These are phyloP conservation scores for Novymonas esmeraldas DNA, from an alignment of 208 protist species.

Conservation along the genomic window DNA sequence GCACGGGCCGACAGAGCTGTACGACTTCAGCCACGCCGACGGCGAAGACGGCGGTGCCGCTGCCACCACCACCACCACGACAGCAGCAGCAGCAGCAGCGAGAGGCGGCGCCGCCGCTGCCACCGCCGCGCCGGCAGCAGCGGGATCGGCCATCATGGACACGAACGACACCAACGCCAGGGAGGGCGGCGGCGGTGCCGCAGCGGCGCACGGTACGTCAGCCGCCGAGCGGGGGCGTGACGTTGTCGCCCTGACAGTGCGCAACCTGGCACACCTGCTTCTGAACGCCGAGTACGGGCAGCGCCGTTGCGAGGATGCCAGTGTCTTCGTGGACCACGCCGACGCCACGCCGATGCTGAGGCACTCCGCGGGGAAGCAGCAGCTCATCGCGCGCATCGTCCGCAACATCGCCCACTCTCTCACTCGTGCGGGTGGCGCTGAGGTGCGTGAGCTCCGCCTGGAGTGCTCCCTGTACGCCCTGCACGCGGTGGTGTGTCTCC, in stretches of 20 bases:
- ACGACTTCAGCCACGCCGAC: slow-evolving; percentile 17
- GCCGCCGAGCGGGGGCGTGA: slow-evolving; percentile 40
- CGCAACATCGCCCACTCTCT: slow-evolving; percentile 27
- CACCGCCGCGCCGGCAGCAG: background rate
- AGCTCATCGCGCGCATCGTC: slow-evolving; percentile 7
- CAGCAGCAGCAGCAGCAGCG: slow-evolving; percentile 6
- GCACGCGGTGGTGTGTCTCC: slow-evolving; percentile 66
- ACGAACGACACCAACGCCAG: background rate
- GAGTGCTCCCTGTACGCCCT: slow-evolving; percentile 61
- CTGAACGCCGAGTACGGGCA: slow-evolving; percentile 56
- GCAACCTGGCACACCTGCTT: slow-evolving; percentile 64
- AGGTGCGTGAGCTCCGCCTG: slow-evolving; percentile 28
- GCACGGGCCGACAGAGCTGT: slow-evolving; percentile 19
- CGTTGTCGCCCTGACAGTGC: slow-evolving; percentile 50
- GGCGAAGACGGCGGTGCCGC: slow-evolving; percentile 8
- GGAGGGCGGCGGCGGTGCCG: background rate
- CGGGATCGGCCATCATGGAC: background rate
- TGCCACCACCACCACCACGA: background rate
- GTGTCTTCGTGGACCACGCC: background rate
- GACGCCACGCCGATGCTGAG: slow-evolving; percentile 22
- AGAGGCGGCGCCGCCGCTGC: slow-evolving; percentile 3
- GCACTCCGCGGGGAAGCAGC: slow-evolving; percentile 25
- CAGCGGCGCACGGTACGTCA: slow-evolving; percentile 3
- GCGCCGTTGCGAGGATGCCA: slow-evolving; percentile 15
- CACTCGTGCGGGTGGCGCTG: background rate